Evolutionary conservation across 495 filamentous ascomycete genomes (phyloP), one percentile per base, ranked within the genome.

Genomic region (Delitschia confertaspora): DNA sequence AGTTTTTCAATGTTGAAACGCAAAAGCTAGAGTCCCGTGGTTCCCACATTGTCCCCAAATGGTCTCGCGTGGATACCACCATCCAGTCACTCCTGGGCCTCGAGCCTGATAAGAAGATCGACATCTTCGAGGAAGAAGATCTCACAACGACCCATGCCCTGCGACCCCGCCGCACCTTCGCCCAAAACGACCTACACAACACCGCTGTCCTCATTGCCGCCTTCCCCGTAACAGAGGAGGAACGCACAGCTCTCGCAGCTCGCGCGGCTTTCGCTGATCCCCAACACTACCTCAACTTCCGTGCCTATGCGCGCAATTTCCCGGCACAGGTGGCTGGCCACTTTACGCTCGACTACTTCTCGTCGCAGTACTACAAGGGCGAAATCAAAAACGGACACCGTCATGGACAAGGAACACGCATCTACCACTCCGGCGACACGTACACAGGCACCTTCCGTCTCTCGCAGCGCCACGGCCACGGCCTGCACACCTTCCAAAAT

Each of bases 401-500:
- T 19, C 64, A 67, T 48, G 64, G 64, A 27, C 23, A 58, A 23
- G 64, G 76, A 36, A 73, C 64, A 27, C 69, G 71, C 52, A 68
- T 79, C 34, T 68, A 70, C 16, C 63, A 67, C 41, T 69, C 63
- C 21, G 77, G 72, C 40, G 70, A 73, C 27, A 64, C 63, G 11
- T 82, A 81, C 58, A 60, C 54, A 4, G 79, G 79, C 16, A 53
- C 66, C 23, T 80, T 79, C 46, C 50, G 68, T 42, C 64, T 71
- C 21, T 68, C 67, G 48, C 60, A 64, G 19, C 71, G 74, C 35
- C 57, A 62, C 24, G 68, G 70, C 21, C 65, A 71, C 33, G 79
- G 79, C 23, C 64, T 58, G 25, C 72, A 79, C 65, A 67, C 68
- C 18, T 81, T 76, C 58, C 72, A 73, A 2, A 77, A 71, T 37